A percentile compares a stretch with the other conserved stretches of the same genome.
These are phyloP conservation scores for Monosporascus ibericus DNA, from an alignment of 2,329 filamentous ascomycete species.

Conservation along the genomic window DNA sequence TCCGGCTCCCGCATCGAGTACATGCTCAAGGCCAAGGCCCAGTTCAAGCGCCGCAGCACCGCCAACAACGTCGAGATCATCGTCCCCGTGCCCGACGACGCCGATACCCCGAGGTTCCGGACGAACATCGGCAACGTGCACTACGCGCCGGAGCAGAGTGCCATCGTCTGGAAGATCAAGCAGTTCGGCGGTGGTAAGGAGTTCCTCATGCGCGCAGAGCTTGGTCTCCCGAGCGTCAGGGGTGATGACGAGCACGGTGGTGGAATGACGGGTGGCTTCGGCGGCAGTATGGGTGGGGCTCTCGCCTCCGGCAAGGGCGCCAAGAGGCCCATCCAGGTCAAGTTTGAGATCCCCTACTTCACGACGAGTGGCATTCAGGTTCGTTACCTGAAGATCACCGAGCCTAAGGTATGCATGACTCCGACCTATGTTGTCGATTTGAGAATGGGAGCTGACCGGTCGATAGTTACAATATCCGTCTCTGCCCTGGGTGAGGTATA, in stretches of 20 bases:
- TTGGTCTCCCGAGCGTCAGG: constrained; percentile 87
- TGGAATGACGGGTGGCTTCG: constrained; percentile 96
- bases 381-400: constrained; percentile 96
- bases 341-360: constrained; percentile 99
- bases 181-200: constrained; percentile 98
- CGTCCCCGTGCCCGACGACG: constrained; percentile 94
- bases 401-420: constrained; percentile 74
- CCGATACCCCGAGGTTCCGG: constrained; percentile 89
- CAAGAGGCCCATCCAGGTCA: constrained; percentile 95
- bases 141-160: constrained; percentile 94
- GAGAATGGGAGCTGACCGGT: neutral
- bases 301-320: constrained; percentile 73
- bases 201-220: constrained; percentile 95
- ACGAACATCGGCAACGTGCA: constrained; percentile 97
- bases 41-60: constrained; percentile 96
- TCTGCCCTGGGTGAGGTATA: constrained; percentile 95
- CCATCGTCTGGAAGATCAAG: constrained; percentile 99
- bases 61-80: constrained; percentile 99
- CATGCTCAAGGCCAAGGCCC: constrained; percentile 96
- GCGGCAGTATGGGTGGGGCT: constrained; percentile 87
- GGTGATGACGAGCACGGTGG: constrained; percentile 94
- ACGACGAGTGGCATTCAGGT: constrained; percentile 99
- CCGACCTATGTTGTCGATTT: neutral
- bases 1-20: constrained; percentile 95
- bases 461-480: constrained; percentile 91